Evolutionary conservation across 2,329 filamentous ascomycete species (phyloP).

Genomic region (Cephalotrichum gorgonifer): DNA sequence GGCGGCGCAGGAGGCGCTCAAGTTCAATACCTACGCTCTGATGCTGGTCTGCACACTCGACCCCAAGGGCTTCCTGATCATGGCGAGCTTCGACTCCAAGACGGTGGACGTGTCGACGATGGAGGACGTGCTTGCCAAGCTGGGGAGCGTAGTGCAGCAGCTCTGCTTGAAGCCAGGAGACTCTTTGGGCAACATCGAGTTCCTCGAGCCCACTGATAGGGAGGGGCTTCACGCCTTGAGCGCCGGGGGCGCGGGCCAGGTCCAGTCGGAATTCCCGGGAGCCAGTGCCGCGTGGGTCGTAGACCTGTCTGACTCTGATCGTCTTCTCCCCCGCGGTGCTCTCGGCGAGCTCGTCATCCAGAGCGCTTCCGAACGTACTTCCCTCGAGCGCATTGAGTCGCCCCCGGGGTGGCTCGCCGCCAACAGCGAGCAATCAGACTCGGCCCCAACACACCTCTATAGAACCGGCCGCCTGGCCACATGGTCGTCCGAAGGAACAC

Average conservation of each 20-base stretch:
- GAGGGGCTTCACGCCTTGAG: conserved; percentile 19
- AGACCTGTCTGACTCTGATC: conserved; percentile 21
- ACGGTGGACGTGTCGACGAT: conserved; percentile 40
- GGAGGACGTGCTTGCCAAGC: conserved; percentile 39
- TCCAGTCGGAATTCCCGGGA: conserved; percentile 14
- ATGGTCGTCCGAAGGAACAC: conserved; percentile 19
- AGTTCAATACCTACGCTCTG: conserved; percentile 49
- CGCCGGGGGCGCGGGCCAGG: conserved; percentile 10
- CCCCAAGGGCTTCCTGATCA: conserved; percentile 42
- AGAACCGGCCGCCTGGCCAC: conserved; percentile 29
- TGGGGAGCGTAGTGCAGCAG: conserved; percentile 38
- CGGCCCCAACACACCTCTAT: conserved; percentile 18
- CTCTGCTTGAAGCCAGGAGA: conserved; percentile 29
- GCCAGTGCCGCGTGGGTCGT: conserved; percentile 27
- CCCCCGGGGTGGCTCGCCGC: conserved; percentile 8
- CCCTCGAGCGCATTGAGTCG: conserved; percentile 14
- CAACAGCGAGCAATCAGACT: too few species aligned
- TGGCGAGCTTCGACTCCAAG: conserved; percentile 57
- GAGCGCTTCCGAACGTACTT: conserved; percentile 13
- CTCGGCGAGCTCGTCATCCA: conserved; percentile 34
- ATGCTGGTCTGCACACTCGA: conserved; percentile 56
- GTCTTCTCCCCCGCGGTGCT: conserved; percentile 26
- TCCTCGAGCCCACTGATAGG: conserved; percentile 23
- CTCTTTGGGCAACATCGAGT: conserved; percentile 21
- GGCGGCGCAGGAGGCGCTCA: conserved; percentile 48